phyloP scores from a whole-genome alignment of 345 rosid genomes.

The Lepidium sativum region DNA sequence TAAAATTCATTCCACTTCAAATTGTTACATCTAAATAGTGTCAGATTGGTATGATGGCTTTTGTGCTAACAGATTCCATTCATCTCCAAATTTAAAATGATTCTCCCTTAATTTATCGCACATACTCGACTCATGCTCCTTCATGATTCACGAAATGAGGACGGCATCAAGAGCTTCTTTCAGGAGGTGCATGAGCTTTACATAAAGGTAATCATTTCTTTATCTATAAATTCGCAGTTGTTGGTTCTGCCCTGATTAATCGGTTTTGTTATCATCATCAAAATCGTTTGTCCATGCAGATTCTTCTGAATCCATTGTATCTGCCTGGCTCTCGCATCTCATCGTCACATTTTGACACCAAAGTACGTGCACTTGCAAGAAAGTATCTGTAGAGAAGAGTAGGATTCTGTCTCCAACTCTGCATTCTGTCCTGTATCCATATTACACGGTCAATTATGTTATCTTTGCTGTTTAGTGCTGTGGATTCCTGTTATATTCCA shows the following conservation, averaged over 20 bases:
- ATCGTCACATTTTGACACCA: slow-evolving; percentile 85
- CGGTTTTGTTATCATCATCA: neutral
- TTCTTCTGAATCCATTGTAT: slow-evolving; percentile 82
- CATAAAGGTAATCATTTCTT: slow-evolving; percentile 9
- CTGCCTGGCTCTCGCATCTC: slow-evolving; percentile 87
- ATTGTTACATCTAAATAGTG: neutral
- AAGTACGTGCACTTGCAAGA: slow-evolving; percentile 91
- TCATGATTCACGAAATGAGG: slow-evolving; percentile 91
- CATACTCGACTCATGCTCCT: slow-evolving; percentile 95
- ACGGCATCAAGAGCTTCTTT: slow-evolving; percentile 88
- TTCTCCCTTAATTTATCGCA: slow-evolving; percentile 42
- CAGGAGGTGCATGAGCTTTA: slow-evolving; percentile 37
- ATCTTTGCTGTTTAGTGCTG: neutral
- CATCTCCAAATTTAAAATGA: neutral
- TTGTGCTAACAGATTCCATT: neutral
- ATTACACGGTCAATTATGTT: neutral
- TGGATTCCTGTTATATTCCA: neutral
- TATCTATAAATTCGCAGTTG: neutral
- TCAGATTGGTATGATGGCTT: neutral
- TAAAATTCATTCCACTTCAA: neutral
- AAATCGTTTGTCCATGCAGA: slow-evolving; percentile 35
- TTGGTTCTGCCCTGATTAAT: neutral
- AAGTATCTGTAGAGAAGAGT: slow-evolving; percentile 50
- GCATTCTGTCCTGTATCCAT: neutral
- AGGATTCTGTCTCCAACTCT: neutral